A percentile compares a stretch with the other conserved stretches of the same genome.
These are phyloP conservation scores for Juncus inflexus DNA, from an alignment of 176 grass and related monocot genomes.

Conservation along the genomic window DNA sequence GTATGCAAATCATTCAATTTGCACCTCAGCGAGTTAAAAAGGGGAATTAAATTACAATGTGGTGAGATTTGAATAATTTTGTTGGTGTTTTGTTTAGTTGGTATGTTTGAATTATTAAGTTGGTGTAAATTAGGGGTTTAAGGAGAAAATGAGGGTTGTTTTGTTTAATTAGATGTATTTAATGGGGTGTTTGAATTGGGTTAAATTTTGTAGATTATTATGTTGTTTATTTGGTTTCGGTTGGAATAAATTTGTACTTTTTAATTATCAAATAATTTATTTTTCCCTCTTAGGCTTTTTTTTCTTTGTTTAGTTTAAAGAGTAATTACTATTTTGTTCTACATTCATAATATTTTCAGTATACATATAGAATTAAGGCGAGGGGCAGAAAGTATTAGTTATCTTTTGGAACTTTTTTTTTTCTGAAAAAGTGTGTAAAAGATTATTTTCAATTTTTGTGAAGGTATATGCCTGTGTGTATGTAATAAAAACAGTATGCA, in stretches of 20 bases:
- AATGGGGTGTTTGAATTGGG: neutral
- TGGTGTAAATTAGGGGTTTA: conserved; percentile 7
- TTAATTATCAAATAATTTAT: neutral
- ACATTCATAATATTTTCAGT: too few relatives aligned
- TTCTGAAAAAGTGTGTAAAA: too few relatives aligned
- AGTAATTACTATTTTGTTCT: too few relatives aligned
- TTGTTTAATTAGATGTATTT: neutral
- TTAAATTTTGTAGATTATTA: conserved; percentile 28
- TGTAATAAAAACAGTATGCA: too few relatives aligned
- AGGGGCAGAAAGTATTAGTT: too few relatives aligned
- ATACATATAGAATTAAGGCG: too few relatives aligned
- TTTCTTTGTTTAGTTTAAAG: too few relatives aligned
- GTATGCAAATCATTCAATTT: conserved; percentile 74
- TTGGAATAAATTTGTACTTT: conserved; percentile 9
- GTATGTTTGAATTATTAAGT: conserved; percentile 10
- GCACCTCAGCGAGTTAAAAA: conserved; percentile 58
- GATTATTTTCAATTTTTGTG: too few relatives aligned
- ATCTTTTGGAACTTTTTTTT: too few relatives aligned
- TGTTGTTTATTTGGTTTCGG: neutral
- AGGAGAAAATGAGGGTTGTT: neutral
- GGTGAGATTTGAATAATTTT: conserved; percentile 33
- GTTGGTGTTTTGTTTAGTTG: neutral
- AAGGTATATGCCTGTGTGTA: too few relatives aligned
- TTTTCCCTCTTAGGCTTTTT: too few relatives aligned
- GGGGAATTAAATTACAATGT: conserved; percentile 13